Evolutionary conservation across 139 green algal species (phyloP).

Genomic region (Haematococcus sp.): DNA sequence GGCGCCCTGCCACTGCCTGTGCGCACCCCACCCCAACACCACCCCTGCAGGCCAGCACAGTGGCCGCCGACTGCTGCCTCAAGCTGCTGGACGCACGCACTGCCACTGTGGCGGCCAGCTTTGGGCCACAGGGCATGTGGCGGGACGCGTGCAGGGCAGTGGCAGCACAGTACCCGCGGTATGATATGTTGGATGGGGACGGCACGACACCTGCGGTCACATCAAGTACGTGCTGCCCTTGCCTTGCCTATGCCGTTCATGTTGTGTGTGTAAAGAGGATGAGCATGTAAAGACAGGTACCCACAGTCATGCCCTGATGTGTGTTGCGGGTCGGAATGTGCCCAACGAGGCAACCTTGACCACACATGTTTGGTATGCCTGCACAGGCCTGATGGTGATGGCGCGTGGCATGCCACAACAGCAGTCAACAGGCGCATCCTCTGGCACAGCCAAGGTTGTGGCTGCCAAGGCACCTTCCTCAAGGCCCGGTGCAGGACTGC

Average conservation of each 20-base stretch:
- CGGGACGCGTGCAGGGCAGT: slow-evolving; percentile 14
- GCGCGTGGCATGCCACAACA: too few relatives aligned
- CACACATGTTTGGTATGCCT: too few relatives aligned
- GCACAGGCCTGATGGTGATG: too few relatives aligned
- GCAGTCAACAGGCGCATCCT: too few relatives aligned
- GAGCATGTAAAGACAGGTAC: background rate
- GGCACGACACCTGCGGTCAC: background rate
- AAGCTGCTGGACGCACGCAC: slow-evolving; percentile 44
- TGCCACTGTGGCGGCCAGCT: background rate
- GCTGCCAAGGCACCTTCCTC: background rate
- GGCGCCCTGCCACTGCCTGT: too few relatives aligned
- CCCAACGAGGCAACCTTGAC: background rate
- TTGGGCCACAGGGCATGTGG: background rate
- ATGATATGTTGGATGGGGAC: slow-evolving; percentile 5
- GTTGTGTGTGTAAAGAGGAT: background rate
- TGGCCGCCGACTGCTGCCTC: slow-evolving; percentile 34
- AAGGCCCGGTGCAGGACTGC: background rate
- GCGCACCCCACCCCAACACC: too few relatives aligned
- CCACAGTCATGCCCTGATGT: background rate
- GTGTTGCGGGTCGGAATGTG: background rate
- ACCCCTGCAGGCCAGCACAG: slow-evolving; percentile 18
- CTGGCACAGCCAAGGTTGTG: too few relatives aligned
- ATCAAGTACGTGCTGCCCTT: slow-evolving; percentile 1
- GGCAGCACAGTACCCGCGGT: background rate
- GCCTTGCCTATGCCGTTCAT: too few relatives aligned